Conservation (phyloP, 2,329 filamentous ascomycete genomes). For the Diaporthe sp. region DNA sequence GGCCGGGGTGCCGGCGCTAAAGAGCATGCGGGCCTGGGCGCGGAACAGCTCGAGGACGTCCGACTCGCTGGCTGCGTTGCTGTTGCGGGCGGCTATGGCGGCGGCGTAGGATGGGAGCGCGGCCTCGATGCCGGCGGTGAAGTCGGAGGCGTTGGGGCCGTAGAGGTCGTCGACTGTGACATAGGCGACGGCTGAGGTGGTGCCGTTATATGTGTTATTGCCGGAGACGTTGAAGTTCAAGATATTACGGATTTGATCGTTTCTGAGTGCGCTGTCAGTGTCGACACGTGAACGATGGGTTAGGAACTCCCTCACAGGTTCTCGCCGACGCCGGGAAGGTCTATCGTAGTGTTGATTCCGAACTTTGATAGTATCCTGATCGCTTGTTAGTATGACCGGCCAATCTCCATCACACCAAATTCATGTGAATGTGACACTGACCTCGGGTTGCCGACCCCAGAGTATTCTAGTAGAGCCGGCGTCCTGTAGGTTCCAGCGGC, state of each 20-base stretch:
- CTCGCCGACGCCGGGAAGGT: background rate
- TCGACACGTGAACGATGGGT: background rate
- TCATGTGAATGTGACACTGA: background rate
- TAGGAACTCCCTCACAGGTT: background rate
- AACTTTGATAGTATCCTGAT: background rate
- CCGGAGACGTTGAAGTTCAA: constrained; percentile 1
- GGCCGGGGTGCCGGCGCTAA: constrained; percentile 52
- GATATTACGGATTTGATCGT: background rate
- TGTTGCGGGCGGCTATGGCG: constrained; percentile 20
- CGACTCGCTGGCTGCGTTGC: constrained; percentile 1
- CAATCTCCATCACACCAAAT: background rate
- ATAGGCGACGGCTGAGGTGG: background rate
- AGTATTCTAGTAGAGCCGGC: background rate
- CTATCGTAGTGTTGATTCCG: background rate
- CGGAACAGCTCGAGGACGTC: background rate
- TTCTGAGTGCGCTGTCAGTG: background rate
- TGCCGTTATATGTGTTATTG: background rate
- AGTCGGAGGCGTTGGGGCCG: constrained; percentile 4
- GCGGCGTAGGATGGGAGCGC: constrained; percentile 15
- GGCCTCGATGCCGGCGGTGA: background rate
- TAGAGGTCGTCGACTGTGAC: constrained; percentile 4
- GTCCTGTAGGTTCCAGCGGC: background rate
- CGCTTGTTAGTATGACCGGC: background rate
- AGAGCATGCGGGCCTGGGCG: constrained; percentile 46
- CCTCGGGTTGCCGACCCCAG: background rate